Evolutionary conservation across 179 eudicot genomes (phyloP).

Genomic region (Amaranthus tricolor): DNA sequence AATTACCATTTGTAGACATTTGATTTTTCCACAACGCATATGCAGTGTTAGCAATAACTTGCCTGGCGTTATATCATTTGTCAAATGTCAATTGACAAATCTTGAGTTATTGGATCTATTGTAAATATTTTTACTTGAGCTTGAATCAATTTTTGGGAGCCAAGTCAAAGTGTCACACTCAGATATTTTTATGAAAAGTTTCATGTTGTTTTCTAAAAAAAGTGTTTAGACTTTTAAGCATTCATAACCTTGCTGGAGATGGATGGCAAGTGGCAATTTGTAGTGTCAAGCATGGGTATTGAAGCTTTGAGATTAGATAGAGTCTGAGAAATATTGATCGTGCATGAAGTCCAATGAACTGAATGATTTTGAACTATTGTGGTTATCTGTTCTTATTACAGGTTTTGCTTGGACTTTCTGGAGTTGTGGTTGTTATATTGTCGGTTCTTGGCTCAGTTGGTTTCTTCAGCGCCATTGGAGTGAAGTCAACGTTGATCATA

Average conservation of each 20-base stretch:
- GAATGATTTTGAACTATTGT: not conserved
- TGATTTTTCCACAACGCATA: not conserved
- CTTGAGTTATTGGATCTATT: constrained; percentile 3
- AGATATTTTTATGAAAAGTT: not conserved
- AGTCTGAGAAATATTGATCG: not conserved
- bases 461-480: constrained; percentile 90
- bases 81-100: not conserved
- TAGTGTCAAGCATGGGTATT: not conserved
- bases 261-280: not conserved
- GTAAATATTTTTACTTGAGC: not conserved
- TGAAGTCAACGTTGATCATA: constrained; percentile 93
- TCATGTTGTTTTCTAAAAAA: not conserved
- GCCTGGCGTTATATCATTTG: not conserved
- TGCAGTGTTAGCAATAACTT: too few relatives aligned
- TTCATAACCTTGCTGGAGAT: not conserved
- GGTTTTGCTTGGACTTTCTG: constrained; percentile 93
- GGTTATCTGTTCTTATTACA: constrained; percentile 25
- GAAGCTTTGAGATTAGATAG: too few relatives aligned
- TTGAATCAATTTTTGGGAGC: not conserved
- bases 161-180: not conserved
- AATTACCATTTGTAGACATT: not conserved
- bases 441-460: constrained; percentile 98
- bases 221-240: not conserved
- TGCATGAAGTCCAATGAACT: constrained; percentile 4
- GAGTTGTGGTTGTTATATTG: constrained; percentile 86